Percentiles rank a stretch among this genome's conserved stretches.
phyloP scores from a whole-genome alignment of 345 rosid genomes.

The Eutrema heterophyllum region DNA sequence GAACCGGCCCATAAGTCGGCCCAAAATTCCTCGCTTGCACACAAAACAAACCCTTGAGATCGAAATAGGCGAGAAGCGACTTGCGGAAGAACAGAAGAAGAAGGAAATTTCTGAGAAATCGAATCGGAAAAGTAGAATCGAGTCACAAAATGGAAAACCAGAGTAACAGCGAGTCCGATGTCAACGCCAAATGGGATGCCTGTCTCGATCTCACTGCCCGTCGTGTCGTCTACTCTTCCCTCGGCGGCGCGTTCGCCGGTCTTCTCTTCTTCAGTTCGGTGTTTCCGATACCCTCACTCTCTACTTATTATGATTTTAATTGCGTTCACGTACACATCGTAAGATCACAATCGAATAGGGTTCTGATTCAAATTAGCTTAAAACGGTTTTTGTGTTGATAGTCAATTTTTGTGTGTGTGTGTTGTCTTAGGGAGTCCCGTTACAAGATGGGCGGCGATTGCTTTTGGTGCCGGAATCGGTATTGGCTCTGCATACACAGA shows the following conservation, averaged over 20 bases:
- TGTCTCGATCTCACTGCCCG: conserved; percentile 88
- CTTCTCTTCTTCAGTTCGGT: conserved; percentile 82
- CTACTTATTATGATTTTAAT: conserved; percentile 9
- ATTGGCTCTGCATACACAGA: conserved; percentile 88
- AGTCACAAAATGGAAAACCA: conserved; percentile 36
- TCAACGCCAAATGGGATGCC: conserved; percentile 85
- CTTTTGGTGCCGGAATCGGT: conserved; percentile 93
- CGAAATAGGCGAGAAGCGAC: not conserved
- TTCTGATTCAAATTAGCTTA: not conserved
- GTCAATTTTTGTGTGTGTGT: not conserved
- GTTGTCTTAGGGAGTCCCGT: conserved; percentile 64
- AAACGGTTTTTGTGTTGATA: not conserved
- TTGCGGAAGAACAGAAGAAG: not conserved
- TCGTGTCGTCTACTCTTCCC: conserved; percentile 75
- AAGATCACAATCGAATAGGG: not conserved
- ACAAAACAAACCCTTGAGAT: conserved; percentile 17
- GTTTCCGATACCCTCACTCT: not conserved
- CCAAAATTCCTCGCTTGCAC: not conserved
- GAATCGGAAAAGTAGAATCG: conserved; percentile 14
- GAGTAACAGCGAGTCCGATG: conserved; percentile 39
- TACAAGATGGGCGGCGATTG: conserved; percentile 82
- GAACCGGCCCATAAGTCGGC: not conserved
- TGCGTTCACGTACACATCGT: not conserved
- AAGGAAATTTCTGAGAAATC: not conserved
- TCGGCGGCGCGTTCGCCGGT: conserved; percentile 72